phyloP scores from a whole-genome alignment of 2,329 filamentous ascomycete genomes.

The Fusarium multiceps region DNA sequence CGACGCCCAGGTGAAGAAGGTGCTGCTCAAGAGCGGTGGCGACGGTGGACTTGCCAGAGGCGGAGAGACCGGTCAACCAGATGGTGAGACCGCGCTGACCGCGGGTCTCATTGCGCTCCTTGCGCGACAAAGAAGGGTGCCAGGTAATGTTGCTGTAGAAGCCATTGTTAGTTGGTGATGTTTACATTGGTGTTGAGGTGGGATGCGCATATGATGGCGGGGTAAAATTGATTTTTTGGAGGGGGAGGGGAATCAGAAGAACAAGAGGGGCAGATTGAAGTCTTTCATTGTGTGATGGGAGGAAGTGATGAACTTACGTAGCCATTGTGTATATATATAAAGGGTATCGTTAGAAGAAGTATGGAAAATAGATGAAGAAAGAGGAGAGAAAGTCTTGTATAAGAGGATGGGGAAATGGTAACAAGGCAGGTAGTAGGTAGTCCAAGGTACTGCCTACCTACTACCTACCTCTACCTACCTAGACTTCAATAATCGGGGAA shows the following conservation, averaged over 20 bases:
- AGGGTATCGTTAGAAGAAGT: neutral
- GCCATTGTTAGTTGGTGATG: slow-evolving; percentile 18
- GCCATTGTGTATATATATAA: slow-evolving; percentile 45
- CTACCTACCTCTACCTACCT: neutral
- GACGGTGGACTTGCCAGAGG: slow-evolving; percentile 96
- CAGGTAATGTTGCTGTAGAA: slow-evolving; percentile 84
- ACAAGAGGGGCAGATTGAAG: slow-evolving; percentile 8
- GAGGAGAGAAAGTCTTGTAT: slow-evolving; percentile 2
- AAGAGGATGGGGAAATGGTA: neutral
- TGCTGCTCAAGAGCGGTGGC: slow-evolving; percentile 97
- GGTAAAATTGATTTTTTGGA: slow-evolving; percentile 25
- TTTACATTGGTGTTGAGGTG: slow-evolving; percentile 18
- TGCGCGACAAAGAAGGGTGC: slow-evolving; percentile 83
- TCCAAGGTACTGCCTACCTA: neutral
- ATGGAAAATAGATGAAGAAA: slow-evolving; percentile 6
- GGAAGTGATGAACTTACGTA: slow-evolving; percentile 46
- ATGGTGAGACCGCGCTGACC: slow-evolving; percentile 92
- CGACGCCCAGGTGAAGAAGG: slow-evolving; percentile 83
- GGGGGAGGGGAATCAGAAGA: slow-evolving; percentile 3
- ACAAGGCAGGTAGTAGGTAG: neutral
- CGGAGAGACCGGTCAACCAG: slow-evolving; percentile 97
- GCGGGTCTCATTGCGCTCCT: slow-evolving; percentile 78
- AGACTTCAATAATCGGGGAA: slow-evolving; percentile 8
- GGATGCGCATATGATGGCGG: slow-evolving; percentile 22
- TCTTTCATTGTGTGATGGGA: neutral